These are phyloP conservation scores for Spiromastix sp. DNA, from an alignment of 2,329 filamentous ascomycete species.

Conservation along the genomic window DNA sequence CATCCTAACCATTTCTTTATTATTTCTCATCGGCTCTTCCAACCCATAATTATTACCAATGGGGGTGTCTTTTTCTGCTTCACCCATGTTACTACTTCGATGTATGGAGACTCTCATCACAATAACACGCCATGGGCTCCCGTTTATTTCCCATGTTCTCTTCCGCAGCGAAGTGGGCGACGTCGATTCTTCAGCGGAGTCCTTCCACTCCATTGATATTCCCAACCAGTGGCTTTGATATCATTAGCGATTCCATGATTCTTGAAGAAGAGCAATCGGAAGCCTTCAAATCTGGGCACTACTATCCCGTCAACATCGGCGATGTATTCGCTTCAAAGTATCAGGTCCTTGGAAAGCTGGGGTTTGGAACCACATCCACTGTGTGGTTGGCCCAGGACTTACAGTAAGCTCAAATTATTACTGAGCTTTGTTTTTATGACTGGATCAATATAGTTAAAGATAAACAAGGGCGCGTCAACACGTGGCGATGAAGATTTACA, in stretches of 20 bases:
- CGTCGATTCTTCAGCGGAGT: slow-evolving; percentile 9
- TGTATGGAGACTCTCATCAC: too few relatives aligned
- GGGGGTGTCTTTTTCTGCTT: too few relatives aligned
- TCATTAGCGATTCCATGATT: slow-evolving; percentile 9
- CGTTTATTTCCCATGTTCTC: slow-evolving; percentile 8
- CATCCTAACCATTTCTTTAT: too few relatives aligned
- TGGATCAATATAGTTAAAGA: slow-evolving; percentile 8
- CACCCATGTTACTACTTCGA: too few relatives aligned
- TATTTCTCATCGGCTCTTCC: too few relatives aligned
- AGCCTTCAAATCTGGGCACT: slow-evolving; percentile 17
- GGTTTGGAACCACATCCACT: slow-evolving; percentile 20
- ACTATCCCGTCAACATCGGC: slow-evolving; percentile 23
- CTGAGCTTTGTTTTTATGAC: slow-evolving; percentile 1
- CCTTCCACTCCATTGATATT: slow-evolving; percentile 13
- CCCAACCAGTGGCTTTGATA: slow-evolving; percentile 14
- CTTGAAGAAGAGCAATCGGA: slow-evolving; percentile 19
- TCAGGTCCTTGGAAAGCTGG: slow-evolving; percentile 21
- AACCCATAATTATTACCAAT: too few relatives aligned
- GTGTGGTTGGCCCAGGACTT: slow-evolving; percentile 23
- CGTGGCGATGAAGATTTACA: slow-evolving; percentile 18
- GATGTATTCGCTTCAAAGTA: slow-evolving; percentile 19
- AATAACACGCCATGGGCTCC: too few relatives aligned
- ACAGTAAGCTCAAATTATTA: too few relatives aligned
- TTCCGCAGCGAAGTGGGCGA: slow-evolving; percentile 15
- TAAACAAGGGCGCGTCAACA: slow-evolving; percentile 14